Percentiles rank a stretch among this genome's conserved stretches.
phyloP scores from a whole-genome alignment of 2,329 filamentous ascomycete genomes.

The Cladosporium sp. region DNA sequence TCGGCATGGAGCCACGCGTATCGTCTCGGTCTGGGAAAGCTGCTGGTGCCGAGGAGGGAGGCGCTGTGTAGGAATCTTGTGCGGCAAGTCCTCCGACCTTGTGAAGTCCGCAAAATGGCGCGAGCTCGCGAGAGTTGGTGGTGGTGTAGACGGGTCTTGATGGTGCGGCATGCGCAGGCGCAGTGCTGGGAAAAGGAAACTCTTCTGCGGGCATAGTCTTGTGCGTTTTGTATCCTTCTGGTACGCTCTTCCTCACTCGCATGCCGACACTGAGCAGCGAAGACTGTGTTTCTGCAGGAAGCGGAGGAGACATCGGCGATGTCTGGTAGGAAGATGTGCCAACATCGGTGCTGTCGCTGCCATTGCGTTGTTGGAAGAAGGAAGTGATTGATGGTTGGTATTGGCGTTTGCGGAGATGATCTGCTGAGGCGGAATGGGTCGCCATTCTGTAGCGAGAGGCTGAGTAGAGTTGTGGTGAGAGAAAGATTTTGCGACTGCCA shows the following conservation, averaged over 20 bases:
- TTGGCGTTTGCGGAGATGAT: slow-evolving; percentile 11
- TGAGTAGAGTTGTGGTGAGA: no score
- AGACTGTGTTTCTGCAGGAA: slow-evolving; percentile 67
- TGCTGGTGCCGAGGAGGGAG: slow-evolving; percentile 24
- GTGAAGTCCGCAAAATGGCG: slow-evolving; percentile 77
- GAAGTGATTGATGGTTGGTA: slow-evolving; percentile 18
- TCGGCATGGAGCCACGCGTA: slow-evolving; percentile 25
- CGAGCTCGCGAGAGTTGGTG: slow-evolving; percentile 54
- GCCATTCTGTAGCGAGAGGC: background rate
- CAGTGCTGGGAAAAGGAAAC: slow-evolving; percentile 24
- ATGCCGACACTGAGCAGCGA: slow-evolving; percentile 89
- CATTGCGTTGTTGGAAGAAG: slow-evolving; percentile 13
- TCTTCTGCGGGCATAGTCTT: slow-evolving; percentile 29
- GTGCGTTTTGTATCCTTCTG: slow-evolving; percentile 88
- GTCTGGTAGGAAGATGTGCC: background rate
- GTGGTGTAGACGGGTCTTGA: slow-evolving; percentile 14
- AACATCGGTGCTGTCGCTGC: background rate
- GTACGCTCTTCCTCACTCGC: slow-evolving; percentile 87
- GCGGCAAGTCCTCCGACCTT: slow-evolving; percentile 65
- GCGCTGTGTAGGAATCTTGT: slow-evolving; percentile 42
- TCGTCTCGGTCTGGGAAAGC: slow-evolving; percentile 12
- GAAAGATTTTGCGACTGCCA: background rate
- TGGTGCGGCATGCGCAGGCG: slow-evolving; percentile 33
- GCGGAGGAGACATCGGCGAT: slow-evolving; percentile 40
- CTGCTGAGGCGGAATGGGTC: background rate